Conservation (phyloP, 371 early-diverging fungal species). For the Saksenaea vasiformis region DNA sequence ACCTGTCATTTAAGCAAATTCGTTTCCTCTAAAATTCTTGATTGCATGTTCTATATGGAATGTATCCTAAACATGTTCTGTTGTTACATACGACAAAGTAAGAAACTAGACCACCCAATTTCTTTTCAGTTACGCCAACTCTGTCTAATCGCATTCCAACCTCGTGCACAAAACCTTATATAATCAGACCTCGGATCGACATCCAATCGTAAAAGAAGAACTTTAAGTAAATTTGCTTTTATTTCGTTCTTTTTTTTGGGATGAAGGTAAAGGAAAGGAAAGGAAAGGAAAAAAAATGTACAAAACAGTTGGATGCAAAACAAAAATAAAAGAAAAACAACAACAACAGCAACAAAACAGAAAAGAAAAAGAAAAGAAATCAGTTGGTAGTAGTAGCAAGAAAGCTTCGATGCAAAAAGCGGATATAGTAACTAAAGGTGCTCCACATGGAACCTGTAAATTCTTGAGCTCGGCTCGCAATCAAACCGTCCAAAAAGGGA, state of each 20-base stretch:
- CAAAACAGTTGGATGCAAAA: not conserved
- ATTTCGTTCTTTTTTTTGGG: no score
- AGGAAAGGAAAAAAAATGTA: not conserved
- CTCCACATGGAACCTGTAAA: conserved; percentile 38
- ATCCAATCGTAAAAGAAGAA: no score
- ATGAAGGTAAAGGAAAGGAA: not conserved
- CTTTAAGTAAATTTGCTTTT: not conserved
- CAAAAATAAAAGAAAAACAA: not conserved
- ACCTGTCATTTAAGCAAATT: no score
- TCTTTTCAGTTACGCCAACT: no score
- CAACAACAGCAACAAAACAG: conserved; percentile 1
- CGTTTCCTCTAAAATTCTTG: no score
- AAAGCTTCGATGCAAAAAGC: conserved; percentile 20
- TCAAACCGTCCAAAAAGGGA: conserved; percentile 48
- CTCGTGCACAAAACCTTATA: not conserved
- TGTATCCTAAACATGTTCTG: no score
- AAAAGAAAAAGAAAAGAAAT: conserved; percentile 3
- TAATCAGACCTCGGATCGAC: not conserved
- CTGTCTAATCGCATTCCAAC: no score
- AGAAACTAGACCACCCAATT: no score
- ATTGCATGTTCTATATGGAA: no score
- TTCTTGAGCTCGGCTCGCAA: conserved; percentile 40
- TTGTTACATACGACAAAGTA: no score
- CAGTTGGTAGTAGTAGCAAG: not conserved
- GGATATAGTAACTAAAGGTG: conserved; percentile 32